Evolutionary conservation across 78 protist genomes (phyloP).

Genomic region (Paratrimastix pyriformis): DNA sequence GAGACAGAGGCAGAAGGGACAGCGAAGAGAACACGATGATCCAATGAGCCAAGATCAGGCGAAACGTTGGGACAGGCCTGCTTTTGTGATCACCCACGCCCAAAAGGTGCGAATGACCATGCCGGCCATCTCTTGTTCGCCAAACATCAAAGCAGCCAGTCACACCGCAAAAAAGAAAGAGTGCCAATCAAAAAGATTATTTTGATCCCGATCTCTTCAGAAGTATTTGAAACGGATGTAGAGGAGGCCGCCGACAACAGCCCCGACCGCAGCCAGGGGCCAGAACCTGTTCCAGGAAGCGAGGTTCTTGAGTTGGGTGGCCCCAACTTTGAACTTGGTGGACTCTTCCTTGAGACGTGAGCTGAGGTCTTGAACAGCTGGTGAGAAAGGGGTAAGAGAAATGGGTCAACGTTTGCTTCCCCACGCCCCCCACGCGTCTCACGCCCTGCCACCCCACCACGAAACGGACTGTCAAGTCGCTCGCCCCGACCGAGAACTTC

Average conservation of each 20-base stretch:
- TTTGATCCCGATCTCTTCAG: too few species aligned
- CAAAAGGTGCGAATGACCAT: too few species aligned
- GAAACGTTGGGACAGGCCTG: too few species aligned
- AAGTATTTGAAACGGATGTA: constrained; percentile 3
- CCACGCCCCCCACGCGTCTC: not conserved
- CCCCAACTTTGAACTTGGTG: constrained; percentile 12
- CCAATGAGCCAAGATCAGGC: too few species aligned
- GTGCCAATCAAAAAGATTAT: too few species aligned
- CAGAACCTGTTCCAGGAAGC: not conserved
- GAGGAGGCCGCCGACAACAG: not conserved
- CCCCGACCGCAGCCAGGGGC: not conserved
- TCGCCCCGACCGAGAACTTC: constrained; percentile 72
- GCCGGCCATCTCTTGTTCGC: too few species aligned
- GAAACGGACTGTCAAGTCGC: constrained; percentile 40
- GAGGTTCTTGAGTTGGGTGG: constrained; percentile 14
- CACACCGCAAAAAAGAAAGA: too few species aligned
- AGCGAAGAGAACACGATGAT: too few species aligned
- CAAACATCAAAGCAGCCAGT: too few species aligned
- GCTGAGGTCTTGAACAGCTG: not conserved
- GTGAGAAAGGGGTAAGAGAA: not conserved
- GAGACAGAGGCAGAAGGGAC: too few species aligned
- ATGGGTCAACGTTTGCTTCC: not conserved
- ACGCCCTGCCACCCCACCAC: not conserved
- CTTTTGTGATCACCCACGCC: too few species aligned
- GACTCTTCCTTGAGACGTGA: not conserved